These are phyloP conservation scores for Dillenia turbinata DNA, from an alignment of 164 flowering plant genomes.

Conservation along the genomic window DNA sequence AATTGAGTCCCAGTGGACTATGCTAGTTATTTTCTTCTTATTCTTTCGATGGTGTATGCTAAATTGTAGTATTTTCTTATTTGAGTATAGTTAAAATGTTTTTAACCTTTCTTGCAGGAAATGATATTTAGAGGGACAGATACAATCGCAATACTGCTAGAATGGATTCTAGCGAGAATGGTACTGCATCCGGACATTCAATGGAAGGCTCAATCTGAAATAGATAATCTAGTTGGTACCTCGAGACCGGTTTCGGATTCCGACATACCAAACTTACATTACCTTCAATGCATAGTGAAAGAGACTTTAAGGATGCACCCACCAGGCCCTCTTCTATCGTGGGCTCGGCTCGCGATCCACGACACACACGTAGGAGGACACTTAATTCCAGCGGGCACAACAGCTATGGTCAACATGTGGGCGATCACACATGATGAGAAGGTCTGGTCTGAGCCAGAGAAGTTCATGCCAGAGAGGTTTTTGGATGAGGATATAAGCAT, in stretches of 20 bases:
- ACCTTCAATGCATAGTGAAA: constrained; percentile 26
- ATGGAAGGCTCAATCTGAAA: constrained; percentile 25
- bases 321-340: constrained; percentile 34
- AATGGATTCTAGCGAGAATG: constrained; percentile 37
- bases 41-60: neutral
- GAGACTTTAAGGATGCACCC: constrained; percentile 32
- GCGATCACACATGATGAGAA: constrained; percentile 33
- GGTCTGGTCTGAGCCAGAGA: constrained; percentile 21
- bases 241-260: constrained; percentile 16
- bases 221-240: constrained; percentile 13
- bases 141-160: constrained; percentile 34
- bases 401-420: constrained; percentile 55
- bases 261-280: constrained; percentile 24
- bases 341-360: constrained; percentile 31
- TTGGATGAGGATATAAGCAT: constrained; percentile 21
- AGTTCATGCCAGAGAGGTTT: constrained; percentile 26
- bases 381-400: constrained; percentile 40
- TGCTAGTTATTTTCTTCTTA: neutral
- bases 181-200: constrained; percentile 31
- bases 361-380: constrained; percentile 27
- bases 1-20: neutral
- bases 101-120: constrained; percentile 16
- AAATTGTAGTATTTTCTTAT: neutral
- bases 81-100: neutral
- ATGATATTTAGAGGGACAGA: constrained; percentile 40